Evolutionary conservation across 2,329 filamentous ascomycete genomes (phyloP).

Genomic region (Colletotrichum liaoningense): DNA sequence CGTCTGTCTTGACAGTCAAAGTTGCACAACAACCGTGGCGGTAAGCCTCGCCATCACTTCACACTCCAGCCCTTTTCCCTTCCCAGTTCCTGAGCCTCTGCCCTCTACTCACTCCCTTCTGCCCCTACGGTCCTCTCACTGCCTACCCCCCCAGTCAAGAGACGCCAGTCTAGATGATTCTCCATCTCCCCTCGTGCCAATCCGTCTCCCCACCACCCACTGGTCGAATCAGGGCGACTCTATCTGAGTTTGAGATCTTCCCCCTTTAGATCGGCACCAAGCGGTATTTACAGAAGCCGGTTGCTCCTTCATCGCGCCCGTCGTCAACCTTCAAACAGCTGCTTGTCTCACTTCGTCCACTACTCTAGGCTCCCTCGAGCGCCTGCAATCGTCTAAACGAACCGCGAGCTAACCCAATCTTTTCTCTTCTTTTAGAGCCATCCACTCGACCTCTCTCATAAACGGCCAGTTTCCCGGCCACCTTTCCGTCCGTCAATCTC

Average conservation of each 20-base stretch:
- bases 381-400: constrained; percentile 36
- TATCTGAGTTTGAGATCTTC: constrained; percentile 11
- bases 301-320: constrained; percentile 37
- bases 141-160: constrained; percentile 6
- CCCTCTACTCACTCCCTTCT: constrained; percentile 40
- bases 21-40: constrained; percentile 55
- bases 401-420: constrained; percentile 49
- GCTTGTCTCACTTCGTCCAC: constrained; percentile 25
- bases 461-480: constrained; percentile 59
- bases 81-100: not conserved
- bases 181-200: constrained; percentile 42
- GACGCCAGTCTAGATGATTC: constrained; percentile 11
- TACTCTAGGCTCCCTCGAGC: constrained; percentile 29
- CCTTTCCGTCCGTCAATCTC: constrained; percentile 45
- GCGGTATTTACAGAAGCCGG: constrained; percentile 39
- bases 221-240: constrained; percentile 36
- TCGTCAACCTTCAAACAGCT: constrained; percentile 17
- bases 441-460: constrained; percentile 59
- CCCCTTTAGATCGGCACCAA: constrained; percentile 32
- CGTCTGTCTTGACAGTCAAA: constrained; percentile 53
- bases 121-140: constrained; percentile 38
- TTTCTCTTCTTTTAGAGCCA: constrained; percentile 51
- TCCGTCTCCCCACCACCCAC: constrained; percentile 32
- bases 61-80: not conserved
- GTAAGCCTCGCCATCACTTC: constrained; percentile 56